phyloP scores from a whole-genome alignment of 129 eudicot genomes.

The Lonicera japonica region DNA sequence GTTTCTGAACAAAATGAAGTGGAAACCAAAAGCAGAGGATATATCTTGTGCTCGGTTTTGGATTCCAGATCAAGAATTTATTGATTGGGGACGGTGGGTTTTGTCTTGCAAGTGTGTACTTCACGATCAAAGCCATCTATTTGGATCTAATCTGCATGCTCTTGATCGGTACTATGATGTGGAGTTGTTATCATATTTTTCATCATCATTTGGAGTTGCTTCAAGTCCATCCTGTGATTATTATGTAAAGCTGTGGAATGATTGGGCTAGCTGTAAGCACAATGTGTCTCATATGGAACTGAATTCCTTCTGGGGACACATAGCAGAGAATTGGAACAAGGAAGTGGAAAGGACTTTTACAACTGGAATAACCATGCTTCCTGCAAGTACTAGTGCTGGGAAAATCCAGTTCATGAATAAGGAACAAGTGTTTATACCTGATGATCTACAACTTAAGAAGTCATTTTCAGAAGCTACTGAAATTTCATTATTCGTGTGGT shows the following conservation, averaged over 20 bases:
- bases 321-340: not conserved
- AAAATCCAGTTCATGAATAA: not conserved
- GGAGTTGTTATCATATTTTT: not conserved
- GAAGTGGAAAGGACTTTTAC: not conserved
- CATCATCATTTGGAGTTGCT: not conserved
- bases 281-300: not conserved
- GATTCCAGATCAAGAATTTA: not conserved
- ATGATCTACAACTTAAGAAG: not conserved
- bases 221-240: not conserved
- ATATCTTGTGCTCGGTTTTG: not conserved
- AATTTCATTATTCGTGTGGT: not conserved
- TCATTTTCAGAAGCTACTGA: not conserved
- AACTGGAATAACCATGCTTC: not conserved
- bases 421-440: not conserved
- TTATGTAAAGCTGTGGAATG: not conserved
- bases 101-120: not conserved
- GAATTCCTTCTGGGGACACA: not conserved
- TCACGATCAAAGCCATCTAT: not conserved
- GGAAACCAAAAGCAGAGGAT: not conserved
- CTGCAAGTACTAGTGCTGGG: not conserved
- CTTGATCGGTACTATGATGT: not conserved
- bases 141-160: not conserved
- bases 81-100: not conserved
- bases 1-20: not conserved
- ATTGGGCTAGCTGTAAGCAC: not conserved